These are phyloP conservation scores for Aspergillus coremiiformis DNA, from an alignment of 495 filamentous ascomycete genomes.

Conservation along the genomic window DNA sequence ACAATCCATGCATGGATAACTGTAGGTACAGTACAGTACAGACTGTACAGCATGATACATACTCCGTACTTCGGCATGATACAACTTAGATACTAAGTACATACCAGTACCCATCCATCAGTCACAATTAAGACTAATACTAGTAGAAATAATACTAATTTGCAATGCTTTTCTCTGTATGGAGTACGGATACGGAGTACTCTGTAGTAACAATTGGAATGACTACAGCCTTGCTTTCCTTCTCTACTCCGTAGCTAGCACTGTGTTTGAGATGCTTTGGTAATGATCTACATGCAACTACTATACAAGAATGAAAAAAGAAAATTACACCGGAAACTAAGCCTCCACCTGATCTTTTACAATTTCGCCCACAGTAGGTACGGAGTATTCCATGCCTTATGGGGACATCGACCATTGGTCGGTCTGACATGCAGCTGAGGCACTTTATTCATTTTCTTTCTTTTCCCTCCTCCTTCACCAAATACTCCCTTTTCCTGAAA, in stretches of 20 bases:
- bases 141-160: neutral
- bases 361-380: too few relatives aligned
- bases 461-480: neutral
- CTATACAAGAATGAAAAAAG: neutral
- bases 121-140: neutral
- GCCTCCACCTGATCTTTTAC: neutral
- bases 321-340: too few relatives aligned
- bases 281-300: neutral
- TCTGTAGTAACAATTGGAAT: too few relatives aligned
- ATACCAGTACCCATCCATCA: neutral
- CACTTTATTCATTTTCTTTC: neutral
- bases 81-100: too few relatives aligned
- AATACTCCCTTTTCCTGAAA: neutral
- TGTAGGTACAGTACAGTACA: neutral
- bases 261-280: too few relatives aligned
- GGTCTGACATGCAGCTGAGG: conserved; percentile 24
- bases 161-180: neutral
- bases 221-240: neutral
- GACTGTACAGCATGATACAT: neutral
- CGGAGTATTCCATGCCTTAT: neutral
- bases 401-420: conserved; percentile 19
- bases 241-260: too few relatives aligned
- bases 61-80: too few relatives aligned
- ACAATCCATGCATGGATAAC: neutral
- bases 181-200: too few relatives aligned